Evolutionary conservation across 768 basidiomycete species (phyloP).

Genomic region (Boletus vinaceobasis): DNA sequence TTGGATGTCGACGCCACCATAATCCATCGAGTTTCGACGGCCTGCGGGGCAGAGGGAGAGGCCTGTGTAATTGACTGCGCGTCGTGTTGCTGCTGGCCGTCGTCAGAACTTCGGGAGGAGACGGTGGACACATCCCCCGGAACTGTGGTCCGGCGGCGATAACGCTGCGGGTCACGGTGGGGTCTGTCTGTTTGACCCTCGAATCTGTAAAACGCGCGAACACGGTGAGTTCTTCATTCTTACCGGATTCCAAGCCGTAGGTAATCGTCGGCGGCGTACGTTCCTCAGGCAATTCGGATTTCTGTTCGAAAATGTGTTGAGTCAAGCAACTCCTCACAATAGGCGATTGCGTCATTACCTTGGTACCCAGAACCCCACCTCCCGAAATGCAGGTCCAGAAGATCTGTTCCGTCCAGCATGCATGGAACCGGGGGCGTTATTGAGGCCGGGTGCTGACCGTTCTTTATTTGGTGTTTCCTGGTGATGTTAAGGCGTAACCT

Average conservation of each 20-base stretch:
- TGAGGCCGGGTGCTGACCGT: no score
- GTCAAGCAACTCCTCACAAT: no score
- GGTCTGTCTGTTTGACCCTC: not conserved
- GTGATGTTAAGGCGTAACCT: no score
- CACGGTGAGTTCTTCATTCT: not conserved
- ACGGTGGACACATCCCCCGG: not conserved
- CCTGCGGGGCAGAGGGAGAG: not conserved
- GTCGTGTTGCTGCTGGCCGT: not conserved
- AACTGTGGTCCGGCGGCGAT: not conserved
- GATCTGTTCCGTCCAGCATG: no score
- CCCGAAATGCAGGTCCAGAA: no score
- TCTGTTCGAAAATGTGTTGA: no score
- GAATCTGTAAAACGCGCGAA: not conserved
- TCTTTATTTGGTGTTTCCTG: no score
- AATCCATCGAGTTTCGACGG: not conserved
- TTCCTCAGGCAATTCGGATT: no score
- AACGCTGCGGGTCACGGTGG: not conserved
- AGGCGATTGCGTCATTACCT: no score
- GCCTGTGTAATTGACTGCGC: not conserved
- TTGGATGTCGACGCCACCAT: not conserved
- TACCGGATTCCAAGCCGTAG: not conserved
- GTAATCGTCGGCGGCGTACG: not conserved
- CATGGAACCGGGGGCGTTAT: no score
- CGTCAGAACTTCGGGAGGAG: not conserved
- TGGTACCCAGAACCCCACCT: no score